Conservation (phyloP, 2,329 filamentous ascomycete genomes). For the Pestalotiopsis sp. region DNA sequence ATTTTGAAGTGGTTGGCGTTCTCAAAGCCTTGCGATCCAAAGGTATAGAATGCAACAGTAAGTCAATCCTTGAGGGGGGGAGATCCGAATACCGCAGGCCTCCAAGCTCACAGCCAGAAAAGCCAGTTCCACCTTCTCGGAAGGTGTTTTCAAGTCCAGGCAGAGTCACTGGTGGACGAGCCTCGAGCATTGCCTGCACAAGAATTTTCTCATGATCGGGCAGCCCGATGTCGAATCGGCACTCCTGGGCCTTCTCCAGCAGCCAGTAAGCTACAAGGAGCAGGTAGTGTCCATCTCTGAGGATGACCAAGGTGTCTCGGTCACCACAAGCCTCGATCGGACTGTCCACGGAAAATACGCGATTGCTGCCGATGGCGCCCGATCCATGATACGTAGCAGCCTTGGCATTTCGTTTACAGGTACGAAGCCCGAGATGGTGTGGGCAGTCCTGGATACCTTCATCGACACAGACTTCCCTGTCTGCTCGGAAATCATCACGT, state of each 20-base stretch:
- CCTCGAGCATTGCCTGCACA: slow-evolving; percentile 46
- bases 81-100: not conserved
- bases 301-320: slow-evolving; percentile 25
- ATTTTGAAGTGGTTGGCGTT: slow-evolving; percentile 46
- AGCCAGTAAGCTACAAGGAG: slow-evolving; percentile 39
- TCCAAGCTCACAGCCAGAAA: not conserved
- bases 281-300: slow-evolving; percentile 35
- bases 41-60: slow-evolving; percentile 53
- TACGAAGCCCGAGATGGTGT: slow-evolving; percentile 52
- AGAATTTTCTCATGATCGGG: slow-evolving; percentile 53
- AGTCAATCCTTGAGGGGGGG: slow-evolving; percentile 15
- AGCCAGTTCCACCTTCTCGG: slow-evolving; percentile 50
- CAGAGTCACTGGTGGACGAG: slow-evolving; percentile 51
- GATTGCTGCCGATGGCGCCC: slow-evolving; percentile 56
- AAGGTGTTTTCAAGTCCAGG: slow-evolving; percentile 48
- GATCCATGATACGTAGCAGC: slow-evolving; percentile 45
- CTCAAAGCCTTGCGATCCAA: slow-evolving; percentile 42
- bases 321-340: slow-evolving; percentile 33
- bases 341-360: slow-evolving; percentile 42
- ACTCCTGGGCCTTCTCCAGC: slow-evolving; percentile 36
- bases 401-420: slow-evolving; percentile 45
- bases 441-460: slow-evolving; percentile 51
- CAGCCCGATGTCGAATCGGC: slow-evolving; percentile 47
- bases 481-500: slow-evolving; percentile 50
- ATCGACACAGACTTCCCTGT: slow-evolving; percentile 51